These are phyloP conservation scores for Chytriomyces confervae DNA, from an alignment of 192 early-diverging fungal genomes.

Conservation along the genomic window DNA sequence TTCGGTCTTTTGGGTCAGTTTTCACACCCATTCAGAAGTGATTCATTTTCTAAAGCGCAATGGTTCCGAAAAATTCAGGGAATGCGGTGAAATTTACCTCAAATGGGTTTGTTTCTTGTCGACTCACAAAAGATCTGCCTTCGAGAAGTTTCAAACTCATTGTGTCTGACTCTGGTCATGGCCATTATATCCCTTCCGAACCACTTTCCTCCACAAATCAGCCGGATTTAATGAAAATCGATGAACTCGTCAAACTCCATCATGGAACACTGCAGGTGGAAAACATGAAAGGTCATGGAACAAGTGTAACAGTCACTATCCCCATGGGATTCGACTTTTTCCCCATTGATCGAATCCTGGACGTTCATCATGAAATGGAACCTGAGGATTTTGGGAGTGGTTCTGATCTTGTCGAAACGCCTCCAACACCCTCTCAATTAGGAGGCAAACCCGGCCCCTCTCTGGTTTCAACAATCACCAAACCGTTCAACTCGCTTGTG, in stretches of 20 bases:
- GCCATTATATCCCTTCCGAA: constrained; percentile 51
- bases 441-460: no score
- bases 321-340: constrained; percentile 55
- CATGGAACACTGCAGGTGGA: constrained; percentile 51
- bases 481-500: no score
- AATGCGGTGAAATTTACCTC: constrained; percentile 55
- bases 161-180: constrained; percentile 49
- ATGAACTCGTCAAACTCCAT: constrained; percentile 60
- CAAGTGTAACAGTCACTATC: constrained; percentile 53
- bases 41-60: constrained; percentile 39
- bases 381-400: background rate
- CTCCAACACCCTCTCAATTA: no score
- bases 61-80: constrained; percentile 36
- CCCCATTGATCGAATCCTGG: constrained; percentile 44
- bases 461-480: no score
- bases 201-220: constrained; percentile 59
- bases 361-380: constrained; percentile 36
- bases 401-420: background rate
- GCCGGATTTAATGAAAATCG: constrained; percentile 58
- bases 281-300: constrained; percentile 49
- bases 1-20: constrained; percentile 61
- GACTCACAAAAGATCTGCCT: constrained; percentile 57
- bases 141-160: constrained; percentile 33
- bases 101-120: constrained; percentile 45
- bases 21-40: constrained; percentile 15